A percentile compares a stretch with the other conserved stretches of the same genome.
Evolutionary conservation across 2,329 filamentous ascomycete species (phyloP).

Genomic region (Trichoderma sp.): DNA sequence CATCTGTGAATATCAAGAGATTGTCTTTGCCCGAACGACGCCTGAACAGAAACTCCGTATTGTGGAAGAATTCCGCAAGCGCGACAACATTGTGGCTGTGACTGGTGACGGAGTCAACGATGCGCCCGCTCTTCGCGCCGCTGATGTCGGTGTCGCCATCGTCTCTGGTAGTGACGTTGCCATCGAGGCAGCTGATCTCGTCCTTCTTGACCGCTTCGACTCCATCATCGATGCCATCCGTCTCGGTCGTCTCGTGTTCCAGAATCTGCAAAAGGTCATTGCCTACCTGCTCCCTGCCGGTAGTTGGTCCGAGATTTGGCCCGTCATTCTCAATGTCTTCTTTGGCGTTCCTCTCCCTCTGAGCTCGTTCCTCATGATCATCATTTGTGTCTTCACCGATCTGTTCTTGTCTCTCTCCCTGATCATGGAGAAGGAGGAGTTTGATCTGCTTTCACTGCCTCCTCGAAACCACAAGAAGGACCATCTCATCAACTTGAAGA

Average conservation of each 20-base stretch:
- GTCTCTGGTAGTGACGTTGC: slow-evolving; percentile 67
- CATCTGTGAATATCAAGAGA: slow-evolving; percentile 56
- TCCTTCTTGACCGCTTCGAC: slow-evolving; percentile 72
- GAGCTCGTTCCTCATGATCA: slow-evolving; percentile 60
- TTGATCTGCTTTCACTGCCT: slow-evolving; percentile 55
- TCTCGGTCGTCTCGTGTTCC: slow-evolving; percentile 47
- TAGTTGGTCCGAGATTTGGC: slow-evolving; percentile 61
- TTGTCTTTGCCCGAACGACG: slow-evolving; percentile 70
- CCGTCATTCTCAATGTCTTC: slow-evolving; percentile 59
- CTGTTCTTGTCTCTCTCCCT: slow-evolving; percentile 55
- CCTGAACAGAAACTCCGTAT: slow-evolving; percentile 74
- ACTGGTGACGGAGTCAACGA: slow-evolving; percentile 76
- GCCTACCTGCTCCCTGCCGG: slow-evolving; percentile 55
- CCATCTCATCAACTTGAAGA: slow-evolving; percentile 56
- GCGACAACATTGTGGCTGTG: slow-evolving; percentile 66
- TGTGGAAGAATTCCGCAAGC: slow-evolving; percentile 66
- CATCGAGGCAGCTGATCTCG: slow-evolving; percentile 66
- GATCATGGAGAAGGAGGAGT: slow-evolving; percentile 61
- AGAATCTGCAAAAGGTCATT: slow-evolving; percentile 49
- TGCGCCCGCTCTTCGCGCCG: slow-evolving; percentile 66
- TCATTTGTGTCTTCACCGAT: slow-evolving; percentile 61
- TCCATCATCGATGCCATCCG: slow-evolving; percentile 69
- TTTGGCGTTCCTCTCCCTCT: slow-evolving; percentile 57
- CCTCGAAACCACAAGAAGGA: slow-evolving; percentile 55
- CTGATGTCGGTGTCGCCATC: slow-evolving; percentile 71